Evolutionary conservation across 192 early-diverging fungal species (phyloP), one percentile per base, ranked within the genome.

Genomic region (Phycomyces nitens): DNA sequence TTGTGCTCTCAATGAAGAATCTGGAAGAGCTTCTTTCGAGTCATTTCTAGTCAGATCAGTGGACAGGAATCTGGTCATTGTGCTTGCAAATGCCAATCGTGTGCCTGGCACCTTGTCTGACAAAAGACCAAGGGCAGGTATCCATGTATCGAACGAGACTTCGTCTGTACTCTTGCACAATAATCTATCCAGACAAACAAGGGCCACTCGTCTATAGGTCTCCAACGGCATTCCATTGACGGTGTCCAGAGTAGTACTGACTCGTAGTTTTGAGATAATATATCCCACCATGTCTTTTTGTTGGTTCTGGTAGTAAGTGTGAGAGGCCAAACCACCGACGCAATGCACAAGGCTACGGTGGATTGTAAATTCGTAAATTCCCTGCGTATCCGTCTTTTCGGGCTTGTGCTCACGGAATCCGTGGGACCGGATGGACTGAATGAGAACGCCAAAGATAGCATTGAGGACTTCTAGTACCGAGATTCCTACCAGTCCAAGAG

Each of bases 231-330:
- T 62, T 12, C 64, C 74, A 26, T 80, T 71, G 10, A 76, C 39
- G 12, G 42, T 53, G 11, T 56, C 39, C 0, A 58, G 44, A 23
- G 60, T 39, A 1, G 70, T 56, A 9, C 41, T 53, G 9, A 56
- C 38, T 34, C 61, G 22, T 5, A 85, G 60, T 42, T 78, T 77
- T 52, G 74, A 59, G 22, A 78, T 62, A 56, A 85, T 74, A 55
- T 80, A 77, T 5, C 76, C 76, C 23, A 81, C 76, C 3, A 85
- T 85, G 61, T 85, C 81, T 43, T 76, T 79, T n/a, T 79, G 62
- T 62, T 85, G 83, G 58, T 82, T 85, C 0, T 72, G 62, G 55
- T 85, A 85, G 50, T 85, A 85, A 24, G 80, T 80, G 27, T 85
- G 83, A 2, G 74, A 81, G 1, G 73, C 79, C 23, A 85, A 67